phyloP scores from a whole-genome alignment of 225 moss, liverwort and hornwort genomes.

The Pseudisothecium myosuroides region DNA sequence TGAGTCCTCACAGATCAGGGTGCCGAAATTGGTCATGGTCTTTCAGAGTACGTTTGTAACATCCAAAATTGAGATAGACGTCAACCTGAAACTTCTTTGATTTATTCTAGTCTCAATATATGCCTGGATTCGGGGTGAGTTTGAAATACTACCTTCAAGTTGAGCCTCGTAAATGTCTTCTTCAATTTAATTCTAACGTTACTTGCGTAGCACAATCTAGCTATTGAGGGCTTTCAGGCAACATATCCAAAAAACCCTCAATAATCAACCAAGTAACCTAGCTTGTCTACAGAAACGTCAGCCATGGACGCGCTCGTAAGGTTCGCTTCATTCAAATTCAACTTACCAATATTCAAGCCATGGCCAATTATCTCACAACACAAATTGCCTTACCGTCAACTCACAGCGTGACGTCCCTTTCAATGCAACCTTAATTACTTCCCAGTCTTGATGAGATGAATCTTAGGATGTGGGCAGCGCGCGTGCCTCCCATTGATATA shows the following conservation, averaged over 20 bases:
- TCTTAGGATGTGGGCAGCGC: not conserved
- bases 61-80: not conserved
- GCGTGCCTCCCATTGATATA: not conserved
- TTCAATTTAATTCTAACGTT: no score
- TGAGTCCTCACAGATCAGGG: not conserved
- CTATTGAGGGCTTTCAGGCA: not conserved
- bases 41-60: not conserved
- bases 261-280: not conserved
- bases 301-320: not conserved
- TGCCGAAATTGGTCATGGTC: not conserved
- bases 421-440: not conserved
- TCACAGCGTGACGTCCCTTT: not conserved
- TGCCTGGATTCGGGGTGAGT: not conserved
- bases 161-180: not conserved
- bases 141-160: not conserved
- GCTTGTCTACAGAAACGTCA: not conserved
- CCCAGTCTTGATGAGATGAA: not conserved
- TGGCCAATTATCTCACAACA: not conserved
- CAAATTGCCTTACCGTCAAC: not conserved
- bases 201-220: not conserved
- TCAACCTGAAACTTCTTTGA: not conserved
- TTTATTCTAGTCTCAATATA: not conserved
- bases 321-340: not conserved
- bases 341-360: not conserved
- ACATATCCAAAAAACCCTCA: not conserved